These are phyloP conservation scores for Backusella luteola DNA, from an alignment of 192 early-diverging fungal genomes.

Conservation along the genomic window DNA sequence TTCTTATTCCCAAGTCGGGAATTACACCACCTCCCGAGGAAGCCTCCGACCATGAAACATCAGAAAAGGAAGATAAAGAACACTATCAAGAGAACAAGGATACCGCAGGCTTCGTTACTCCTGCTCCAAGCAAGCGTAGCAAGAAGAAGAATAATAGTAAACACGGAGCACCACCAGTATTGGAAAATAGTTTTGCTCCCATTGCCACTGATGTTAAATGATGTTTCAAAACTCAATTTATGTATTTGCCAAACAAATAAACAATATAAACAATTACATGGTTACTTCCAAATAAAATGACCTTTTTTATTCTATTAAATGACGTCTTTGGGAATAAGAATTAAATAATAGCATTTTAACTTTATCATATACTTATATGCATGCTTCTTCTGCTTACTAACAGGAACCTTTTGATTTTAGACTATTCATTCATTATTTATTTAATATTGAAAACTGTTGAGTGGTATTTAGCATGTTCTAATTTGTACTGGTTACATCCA, in stretches of 20 bases:
- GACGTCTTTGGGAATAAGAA: not conserved
- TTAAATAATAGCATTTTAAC: not conserved
- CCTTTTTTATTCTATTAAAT: slow-evolving; percentile 4
- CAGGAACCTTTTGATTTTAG: not conserved
- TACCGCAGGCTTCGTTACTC: not conserved
- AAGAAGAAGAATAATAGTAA: slow-evolving; percentile 1
- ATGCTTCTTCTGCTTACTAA: not conserved
- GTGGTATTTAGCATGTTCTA: not conserved
- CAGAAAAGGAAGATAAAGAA: not conserved
- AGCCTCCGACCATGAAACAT: not conserved
- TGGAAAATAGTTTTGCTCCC: not conserved
- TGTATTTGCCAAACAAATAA: slow-evolving; percentile 3
- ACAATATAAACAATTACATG: not conserved
- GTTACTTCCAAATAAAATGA: not conserved
- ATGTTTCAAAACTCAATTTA: slow-evolving; percentile 7
- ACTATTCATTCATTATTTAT: not conserved
- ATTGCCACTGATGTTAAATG: slow-evolving; percentile 1
- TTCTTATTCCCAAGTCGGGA: not conserved
- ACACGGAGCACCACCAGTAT: not conserved
- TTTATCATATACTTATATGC: not conserved
- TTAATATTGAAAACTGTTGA: not conserved
- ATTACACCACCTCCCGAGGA: not conserved
- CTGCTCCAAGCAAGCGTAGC: not conserved
- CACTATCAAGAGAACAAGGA: not conserved
- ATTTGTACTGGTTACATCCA: not conserved